Evolutionary conservation across 495 filamentous ascomycete genomes (phyloP), one percentile per base, ranked within the genome.

Genomic region (Tuber aestivum): DNA sequence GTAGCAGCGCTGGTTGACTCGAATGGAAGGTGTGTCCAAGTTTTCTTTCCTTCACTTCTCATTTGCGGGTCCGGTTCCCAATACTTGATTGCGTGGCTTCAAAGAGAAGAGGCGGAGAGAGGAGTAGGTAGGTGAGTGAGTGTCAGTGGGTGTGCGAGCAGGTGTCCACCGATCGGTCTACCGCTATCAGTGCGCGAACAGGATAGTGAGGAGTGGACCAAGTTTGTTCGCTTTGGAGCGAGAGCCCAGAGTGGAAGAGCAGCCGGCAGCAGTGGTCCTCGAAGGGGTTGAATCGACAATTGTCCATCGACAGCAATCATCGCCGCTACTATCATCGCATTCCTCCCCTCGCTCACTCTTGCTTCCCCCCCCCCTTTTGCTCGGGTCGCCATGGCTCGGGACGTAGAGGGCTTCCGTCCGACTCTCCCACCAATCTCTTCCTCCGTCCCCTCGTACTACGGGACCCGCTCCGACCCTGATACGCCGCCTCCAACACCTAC

Each of bases 21-120:
- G 78, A 65, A 65, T 35, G 78, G 78, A 79, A 79, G 78, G 78
- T 79, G 78, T 79, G 78, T 79, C 76, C 72, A 79, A 79, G 76
- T 79, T 73, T 79, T 37, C 75, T 65, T 79, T 79, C 75, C 78
- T 76, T 77, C 78, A 79, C 75, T 35, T 65, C 35, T 79, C 78
- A 79, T 79, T 79, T 73, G 78, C 71, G 74, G 70, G 75, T 69
- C 73, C 73, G 73, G 72, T 79, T 79, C 76, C 56, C 56, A 71
- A 75, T 56, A 72, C 61, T 79, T 75, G 76, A 78, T 79, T 79
- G 56, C 77, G 77, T 79, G 72, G 76, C 77, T 75, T 68, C 73
- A 72, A 77, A 71, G 72, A 79, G 78, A 77, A 77, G 76, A 27
- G 72, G 75, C 74, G 77, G 69, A 79, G 77, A 79, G 77, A 79